These are phyloP conservation scores for Metarhizium guizhouense DNA, from an alignment of 2,329 filamentous ascomycete species.

Conservation along the genomic window DNA sequence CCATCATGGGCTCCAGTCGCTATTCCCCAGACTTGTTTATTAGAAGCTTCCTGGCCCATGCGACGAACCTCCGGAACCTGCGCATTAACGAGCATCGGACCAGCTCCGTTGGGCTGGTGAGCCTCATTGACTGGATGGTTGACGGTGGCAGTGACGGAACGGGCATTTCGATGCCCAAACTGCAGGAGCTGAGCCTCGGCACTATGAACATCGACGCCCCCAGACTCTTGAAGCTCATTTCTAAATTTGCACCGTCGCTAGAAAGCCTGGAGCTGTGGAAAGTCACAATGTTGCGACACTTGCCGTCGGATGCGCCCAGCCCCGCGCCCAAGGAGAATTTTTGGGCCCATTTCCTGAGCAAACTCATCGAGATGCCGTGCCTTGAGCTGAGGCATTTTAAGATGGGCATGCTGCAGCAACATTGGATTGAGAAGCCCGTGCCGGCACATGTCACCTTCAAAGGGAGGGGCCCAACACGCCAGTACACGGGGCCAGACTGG, in stretches of 20 bases:
- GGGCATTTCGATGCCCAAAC: conserved; percentile 21
- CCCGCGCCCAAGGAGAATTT: conserved; percentile 14
- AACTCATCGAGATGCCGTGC: conserved; percentile 19
- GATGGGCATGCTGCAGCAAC: conserved; percentile 20
- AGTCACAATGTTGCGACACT: conserved; percentile 19
- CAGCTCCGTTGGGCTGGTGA: not conserved
- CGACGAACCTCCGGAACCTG: conserved; percentile 38
- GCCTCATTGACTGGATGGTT: conserved; percentile 10
- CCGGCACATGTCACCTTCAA: conserved; percentile 10
- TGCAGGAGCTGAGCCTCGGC: conserved; percentile 37
- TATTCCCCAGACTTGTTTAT: conserved; percentile 10
- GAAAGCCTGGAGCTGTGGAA: conserved; percentile 36
- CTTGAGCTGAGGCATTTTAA: conserved; percentile 25
- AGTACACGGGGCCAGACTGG: conserved; percentile 12
- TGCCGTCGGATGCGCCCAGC: conserved; percentile 3
- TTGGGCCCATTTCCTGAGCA: conserved; percentile 31
- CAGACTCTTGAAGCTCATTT: conserved; percentile 24
- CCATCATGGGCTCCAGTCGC: not conserved
- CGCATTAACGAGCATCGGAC: conserved; percentile 10
- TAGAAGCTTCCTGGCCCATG: conserved; percentile 15
- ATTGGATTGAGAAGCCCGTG: conserved; percentile 10
- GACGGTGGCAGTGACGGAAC: not conserved
- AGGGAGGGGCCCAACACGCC: not conserved
- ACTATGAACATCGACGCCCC: conserved; percentile 19
- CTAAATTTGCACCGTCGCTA: conserved; percentile 35